Evolutionary conservation across 1,284 basidiomycete genomes (phyloP).

Genomic region (Rhodotorula sp.): DNA sequence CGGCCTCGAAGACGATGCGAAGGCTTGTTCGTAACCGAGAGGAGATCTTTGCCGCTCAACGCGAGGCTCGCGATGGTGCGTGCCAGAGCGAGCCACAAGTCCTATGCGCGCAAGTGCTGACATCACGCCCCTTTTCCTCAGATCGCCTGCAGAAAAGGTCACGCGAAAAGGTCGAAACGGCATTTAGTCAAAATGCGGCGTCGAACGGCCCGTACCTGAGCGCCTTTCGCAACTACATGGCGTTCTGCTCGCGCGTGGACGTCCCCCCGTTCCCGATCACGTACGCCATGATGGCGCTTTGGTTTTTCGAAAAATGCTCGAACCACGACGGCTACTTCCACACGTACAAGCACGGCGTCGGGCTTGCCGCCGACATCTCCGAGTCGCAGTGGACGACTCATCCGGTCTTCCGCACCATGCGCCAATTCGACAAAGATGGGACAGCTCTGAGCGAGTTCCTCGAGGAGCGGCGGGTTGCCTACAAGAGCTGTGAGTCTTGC

Average conservation of each 20-base stretch:
- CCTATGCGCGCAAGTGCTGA: too few species aligned
- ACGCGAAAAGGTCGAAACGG: neutral
- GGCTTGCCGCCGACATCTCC: too few species aligned
- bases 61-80: neutral
- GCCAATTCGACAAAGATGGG: neutral
- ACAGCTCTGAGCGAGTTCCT: neutral
- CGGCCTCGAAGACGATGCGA: too few species aligned
- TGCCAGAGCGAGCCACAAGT: too few species aligned
- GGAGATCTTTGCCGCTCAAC: too few species aligned
- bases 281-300: neutral
- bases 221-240: neutral
- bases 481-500: neutral
- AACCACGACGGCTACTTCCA: neutral
- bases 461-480: neutral
- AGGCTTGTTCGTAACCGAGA: too few species aligned
- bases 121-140: too few species aligned
- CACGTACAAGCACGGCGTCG: neutral
- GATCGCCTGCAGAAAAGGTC: neutral
- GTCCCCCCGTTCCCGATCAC: neutral
- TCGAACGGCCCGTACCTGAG: neutral
- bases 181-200: neutral
- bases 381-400: neutral
- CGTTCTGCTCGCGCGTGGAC: neutral
- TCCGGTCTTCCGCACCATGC: neutral
- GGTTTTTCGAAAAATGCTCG: neutral